Base-by-base conservation (phyloP, 2,329 filamentous ascomycete species). In the Chaetomiaceae sp. region DNA sequence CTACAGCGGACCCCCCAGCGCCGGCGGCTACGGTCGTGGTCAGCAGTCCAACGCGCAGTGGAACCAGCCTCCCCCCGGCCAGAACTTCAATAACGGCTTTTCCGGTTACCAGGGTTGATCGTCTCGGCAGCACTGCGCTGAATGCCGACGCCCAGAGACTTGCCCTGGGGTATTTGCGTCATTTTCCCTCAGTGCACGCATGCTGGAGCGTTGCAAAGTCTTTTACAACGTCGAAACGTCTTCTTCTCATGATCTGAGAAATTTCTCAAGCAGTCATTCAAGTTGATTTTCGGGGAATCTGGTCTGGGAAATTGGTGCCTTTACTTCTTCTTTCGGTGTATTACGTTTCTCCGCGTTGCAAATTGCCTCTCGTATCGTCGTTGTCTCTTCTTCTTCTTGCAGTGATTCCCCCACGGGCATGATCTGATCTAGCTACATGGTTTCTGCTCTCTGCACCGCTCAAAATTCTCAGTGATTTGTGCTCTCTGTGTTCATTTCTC, bases 11-110 rank as follows among this genome's bases (percentile, higher is more conserved):
- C 86, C 80, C 62, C 80, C 85, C 61, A 94, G 86, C 67, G 87
- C 88, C 62, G 89, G 88, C 64, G 89, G 89, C 57, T 96, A 90
- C 66, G 89, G 89, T 58, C 89, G 90, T 67, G 89, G 88, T 60
- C 80, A 83, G 62, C 77, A 80, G 65, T 77, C 79, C 36, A 80
- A 78, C 59, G 67, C 74, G 57, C 78, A 80, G 64, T 81, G 80
- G 80, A 69, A 71, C 51, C 75, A 79, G 65, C 61, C 65, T 29
- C 71, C 74, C 46, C 73, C 73, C 23, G 74, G 74, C 51, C 80
- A 82, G 66, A 80, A 77, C 67, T 83, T 80, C 66, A 77, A 76
- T 68, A 82, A 81, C 62, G 81, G 80, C 54, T 85, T 83, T 66
- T 76, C 77, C 59, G 77, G 80, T 57, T 86, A 85, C 69, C 82